Evolutionary conservation across 345 rosid species (phyloP).

Genomic region (Pistacia vera): DNA sequence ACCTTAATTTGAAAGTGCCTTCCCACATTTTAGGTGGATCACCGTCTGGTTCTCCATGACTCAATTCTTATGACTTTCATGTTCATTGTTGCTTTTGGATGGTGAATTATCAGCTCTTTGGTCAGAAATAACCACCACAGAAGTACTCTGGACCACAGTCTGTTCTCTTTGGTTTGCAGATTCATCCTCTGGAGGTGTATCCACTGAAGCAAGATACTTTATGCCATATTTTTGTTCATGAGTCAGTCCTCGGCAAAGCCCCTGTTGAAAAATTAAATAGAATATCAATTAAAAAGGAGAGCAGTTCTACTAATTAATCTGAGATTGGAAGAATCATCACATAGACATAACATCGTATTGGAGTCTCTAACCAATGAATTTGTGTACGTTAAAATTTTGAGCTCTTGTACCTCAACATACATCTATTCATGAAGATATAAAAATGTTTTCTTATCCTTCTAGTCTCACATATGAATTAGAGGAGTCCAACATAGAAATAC

Average conservation of each 20-base stretch:
- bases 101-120: slow-evolving; percentile 18
- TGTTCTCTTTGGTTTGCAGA: slow-evolving; percentile 28
- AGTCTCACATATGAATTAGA: neutral
- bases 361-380: neutral
- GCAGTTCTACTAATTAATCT: neutral
- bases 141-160: slow-evolving; percentile 28
- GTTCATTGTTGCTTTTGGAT: slow-evolving; percentile 16
- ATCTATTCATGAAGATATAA: neutral
- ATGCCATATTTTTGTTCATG: slow-evolving; percentile 86
- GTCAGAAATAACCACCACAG: slow-evolving; percentile 39
- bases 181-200: slow-evolving; percentile 31
- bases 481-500: neutral
- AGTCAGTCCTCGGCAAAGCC: slow-evolving; percentile 77
- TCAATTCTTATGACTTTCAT: slow-evolving; percentile 17
- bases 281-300: neutral
- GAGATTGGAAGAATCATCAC: neutral
- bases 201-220: slow-evolving; percentile 43
- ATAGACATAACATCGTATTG: neutral
- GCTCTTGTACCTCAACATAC: neutral
- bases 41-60: slow-evolving; percentile 10
- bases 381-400: neutral
- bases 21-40: slow-evolving; percentile 26
- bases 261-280: slow-evolving; percentile 45
- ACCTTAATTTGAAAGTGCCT: slow-evolving; percentile 1
- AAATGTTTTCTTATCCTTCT: neutral